Evolutionary conservation across 2,329 filamentous ascomycete species (phyloP).

Genomic region (Botrytis galanthina): DNA sequence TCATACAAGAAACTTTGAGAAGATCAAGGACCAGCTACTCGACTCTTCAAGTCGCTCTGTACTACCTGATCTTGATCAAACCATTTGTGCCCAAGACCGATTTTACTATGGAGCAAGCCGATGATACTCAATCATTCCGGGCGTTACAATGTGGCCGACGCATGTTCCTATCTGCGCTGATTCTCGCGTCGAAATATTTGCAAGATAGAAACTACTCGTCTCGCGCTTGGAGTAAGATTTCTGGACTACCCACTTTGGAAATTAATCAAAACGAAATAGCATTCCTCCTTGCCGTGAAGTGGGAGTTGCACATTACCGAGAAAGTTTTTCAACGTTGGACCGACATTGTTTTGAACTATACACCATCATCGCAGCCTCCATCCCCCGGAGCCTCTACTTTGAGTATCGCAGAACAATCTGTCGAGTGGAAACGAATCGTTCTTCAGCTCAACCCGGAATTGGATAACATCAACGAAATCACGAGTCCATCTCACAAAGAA

Average conservation of each 20-base stretch:
- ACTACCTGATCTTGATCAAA: constrained; percentile 94
- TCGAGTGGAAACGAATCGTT: constrained; percentile 59
- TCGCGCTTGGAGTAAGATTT: constrained; percentile 98
- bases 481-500: constrained; percentile 29
- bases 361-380: constrained; percentile 52
- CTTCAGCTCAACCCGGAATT: constrained; percentile 55
- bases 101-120: constrained; percentile 81
- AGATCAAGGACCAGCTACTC: constrained; percentile 96
- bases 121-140: constrained; percentile 68
- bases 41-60: constrained; percentile 92
- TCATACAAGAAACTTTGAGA: constrained; percentile 95
- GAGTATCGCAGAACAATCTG: constrained; percentile 32
- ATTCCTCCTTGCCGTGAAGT: constrained; percentile 85
- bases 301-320: constrained; percentile 92
- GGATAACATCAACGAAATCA: constrained; percentile 55
- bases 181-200: constrained; percentile 94
- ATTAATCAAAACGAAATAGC: constrained; percentile 97
- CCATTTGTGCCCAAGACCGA: constrained; percentile 79
- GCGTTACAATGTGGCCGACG: constrained; percentile 92
- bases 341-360: constrained; percentile 83
- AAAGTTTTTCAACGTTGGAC: constrained; percentile 89
- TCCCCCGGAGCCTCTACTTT: constrained; percentile 46
- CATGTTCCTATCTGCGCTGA: constrained; percentile 94
- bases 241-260: constrained; percentile 85
- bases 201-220: constrained; percentile 98